Evolutionary conservation across 2,329 filamentous ascomycete genomes (phyloP).

Genomic region (Colletotrichum karsti): DNA sequence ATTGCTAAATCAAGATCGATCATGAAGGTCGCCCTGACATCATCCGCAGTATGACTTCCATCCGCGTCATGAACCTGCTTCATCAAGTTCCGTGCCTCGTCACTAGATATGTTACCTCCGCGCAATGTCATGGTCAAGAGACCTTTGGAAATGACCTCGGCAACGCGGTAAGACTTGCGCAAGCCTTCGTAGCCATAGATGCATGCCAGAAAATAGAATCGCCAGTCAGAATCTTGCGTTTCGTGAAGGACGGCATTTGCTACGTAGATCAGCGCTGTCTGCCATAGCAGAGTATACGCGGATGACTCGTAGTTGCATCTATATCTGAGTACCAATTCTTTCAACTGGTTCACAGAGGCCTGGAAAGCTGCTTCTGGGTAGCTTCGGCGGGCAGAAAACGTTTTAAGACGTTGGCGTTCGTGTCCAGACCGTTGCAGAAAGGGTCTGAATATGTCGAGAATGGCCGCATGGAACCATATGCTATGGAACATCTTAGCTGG

Average conservation of each 20-base stretch:
- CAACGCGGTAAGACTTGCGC: constrained; percentile 43
- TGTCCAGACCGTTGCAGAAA: constrained; percentile 28
- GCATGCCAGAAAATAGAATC: constrained; percentile 46
- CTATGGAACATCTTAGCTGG: constrained; percentile 31
- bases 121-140: constrained; percentile 46
- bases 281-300: constrained; percentile 48
- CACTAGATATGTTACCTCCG: constrained; percentile 39
- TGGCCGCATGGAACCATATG: constrained; percentile 48
- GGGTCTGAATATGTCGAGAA: constrained; percentile 46
- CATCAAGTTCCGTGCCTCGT: constrained; percentile 40
- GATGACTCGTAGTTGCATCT: constrained; percentile 41
- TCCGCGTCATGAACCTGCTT: constrained; percentile 37
- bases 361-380: constrained; percentile 40
- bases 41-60: constrained; percentile 29
- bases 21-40: constrained; percentile 46
- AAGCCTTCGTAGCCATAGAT: constrained; percentile 47
- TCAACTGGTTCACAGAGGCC: constrained; percentile 47
- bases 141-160: constrained; percentile 41
- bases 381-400: constrained; percentile 39
- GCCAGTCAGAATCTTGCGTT: constrained; percentile 39
- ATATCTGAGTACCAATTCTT: constrained; percentile 46
- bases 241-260: constrained; percentile 45
- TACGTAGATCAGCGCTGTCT: constrained; percentile 48
- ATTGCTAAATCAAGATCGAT: constrained; percentile 45
- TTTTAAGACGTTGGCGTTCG: constrained; percentile 31